Evolutionary conservation across 1,139 yeast species (phyloP).

Genomic region (Nadsonia starkeyi-henricii): DNA sequence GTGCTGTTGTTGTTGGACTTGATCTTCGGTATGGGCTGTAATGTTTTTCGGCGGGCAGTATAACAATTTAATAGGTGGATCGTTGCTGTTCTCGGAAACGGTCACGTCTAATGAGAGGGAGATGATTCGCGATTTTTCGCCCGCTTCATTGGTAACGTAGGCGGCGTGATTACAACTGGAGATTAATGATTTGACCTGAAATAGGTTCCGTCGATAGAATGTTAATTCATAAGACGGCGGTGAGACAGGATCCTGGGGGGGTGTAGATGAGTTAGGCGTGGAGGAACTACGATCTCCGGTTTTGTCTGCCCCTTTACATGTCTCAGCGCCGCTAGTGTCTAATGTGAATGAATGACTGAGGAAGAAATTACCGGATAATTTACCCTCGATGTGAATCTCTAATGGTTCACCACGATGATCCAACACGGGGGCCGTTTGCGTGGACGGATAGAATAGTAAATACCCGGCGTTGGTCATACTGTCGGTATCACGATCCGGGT

Average conservation of each 20-base stretch:
- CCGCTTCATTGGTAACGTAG: conserved; percentile 14
- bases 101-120: conserved; percentile 18
- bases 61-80: conserved; percentile 15
- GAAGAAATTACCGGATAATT: conserved; percentile 4
- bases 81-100: conserved; percentile 16
- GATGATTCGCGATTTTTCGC: conserved; percentile 15
- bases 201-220: conserved; percentile 20
- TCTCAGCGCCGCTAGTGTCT: no score
- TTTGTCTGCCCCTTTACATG: no score
- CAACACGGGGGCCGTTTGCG: conserved; percentile 2
- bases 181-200: conserved; percentile 19
- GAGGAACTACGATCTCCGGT: neutral
- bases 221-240: conserved; percentile 14
- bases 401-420: conserved; percentile 2
- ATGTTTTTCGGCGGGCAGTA: conserved; percentile 17
- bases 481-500: conserved; percentile 3
- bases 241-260: conserved; percentile 3
- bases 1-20: neutral
- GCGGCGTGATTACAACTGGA: conserved; percentile 18
- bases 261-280: neutral
- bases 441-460: conserved; percentile 2
- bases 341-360: conserved; percentile 1
- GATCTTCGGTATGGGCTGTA: conserved; percentile 3
- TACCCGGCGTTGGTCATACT: conserved; percentile 1
- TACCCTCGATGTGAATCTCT: conserved; percentile 2